Evolutionary conservation across 2,329 filamentous ascomycete genomes (phyloP).

Genomic region (Mariannaea elegans): DNA sequence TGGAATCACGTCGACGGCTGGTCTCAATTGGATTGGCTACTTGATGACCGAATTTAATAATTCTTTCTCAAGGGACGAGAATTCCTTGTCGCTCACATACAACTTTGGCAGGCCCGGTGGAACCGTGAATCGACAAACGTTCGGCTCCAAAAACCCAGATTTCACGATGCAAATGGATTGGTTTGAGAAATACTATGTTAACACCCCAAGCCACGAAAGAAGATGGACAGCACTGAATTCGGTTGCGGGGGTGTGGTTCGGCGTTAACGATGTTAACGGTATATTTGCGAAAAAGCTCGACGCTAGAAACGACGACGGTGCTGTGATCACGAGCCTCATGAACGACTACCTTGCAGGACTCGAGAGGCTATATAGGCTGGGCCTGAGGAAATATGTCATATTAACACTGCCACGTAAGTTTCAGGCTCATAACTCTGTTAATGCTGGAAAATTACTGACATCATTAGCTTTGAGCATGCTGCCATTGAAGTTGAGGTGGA

Average conservation of each 20-base stretch:
- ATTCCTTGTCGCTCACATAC: not conserved
- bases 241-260: not conserved
- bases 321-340: not conserved
- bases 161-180: slow-evolving; percentile 4
- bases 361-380: not conserved
- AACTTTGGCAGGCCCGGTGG: slow-evolving; percentile 1
- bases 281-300: slow-evolving; percentile 1
- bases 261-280: slow-evolving; percentile 7
- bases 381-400: slow-evolving; percentile 1
- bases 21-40: slow-evolving; percentile 1
- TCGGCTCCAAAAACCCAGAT: slow-evolving; percentile 4
- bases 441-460: not conserved
- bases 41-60: not conserved
- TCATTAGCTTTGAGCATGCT: slow-evolving; percentile 3
- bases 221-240: not conserved
- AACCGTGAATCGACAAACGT: not conserved
- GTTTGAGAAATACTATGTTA: not conserved
- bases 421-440: not conserved
- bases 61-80: not conserved
- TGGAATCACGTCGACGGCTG: not conserved
- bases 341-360: not conserved
- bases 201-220: not conserved
- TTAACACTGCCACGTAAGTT: slow-evolving; percentile 1
- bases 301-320: not conserved
- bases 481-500: slow-evolving; percentile 2